Conservation (phyloP, 108 stramenopile species). For the Poteriospumella lacustris region DNA sequence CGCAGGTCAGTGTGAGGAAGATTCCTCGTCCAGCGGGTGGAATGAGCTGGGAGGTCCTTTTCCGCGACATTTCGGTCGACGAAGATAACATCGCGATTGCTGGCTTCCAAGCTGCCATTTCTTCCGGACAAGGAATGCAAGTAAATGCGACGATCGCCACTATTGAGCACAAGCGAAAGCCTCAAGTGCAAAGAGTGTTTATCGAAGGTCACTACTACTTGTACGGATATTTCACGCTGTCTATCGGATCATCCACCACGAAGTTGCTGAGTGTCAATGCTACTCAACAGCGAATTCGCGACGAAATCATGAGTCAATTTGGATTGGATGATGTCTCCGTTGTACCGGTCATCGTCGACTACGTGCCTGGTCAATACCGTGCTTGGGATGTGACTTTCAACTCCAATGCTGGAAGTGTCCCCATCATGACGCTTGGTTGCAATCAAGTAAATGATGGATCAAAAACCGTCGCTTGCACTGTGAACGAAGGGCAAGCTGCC, state of each 20-base stretch:
- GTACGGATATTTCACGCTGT: conserved; percentile 5
- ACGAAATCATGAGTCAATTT: neutral
- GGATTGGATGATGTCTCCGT: conserved; percentile 5
- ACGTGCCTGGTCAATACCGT: conserved; percentile 12
- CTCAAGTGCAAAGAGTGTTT: conserved; percentile 3
- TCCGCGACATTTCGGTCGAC: no score
- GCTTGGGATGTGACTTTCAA: conserved; percentile 21
- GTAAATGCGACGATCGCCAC: no score
- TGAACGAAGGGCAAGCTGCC: neutral
- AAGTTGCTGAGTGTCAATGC: neutral
- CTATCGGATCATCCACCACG: neutral
- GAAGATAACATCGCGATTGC: no score
- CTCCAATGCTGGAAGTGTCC: conserved; percentile 16
- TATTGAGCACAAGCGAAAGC: no score
- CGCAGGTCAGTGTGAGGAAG: no score
- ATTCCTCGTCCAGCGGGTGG: no score
- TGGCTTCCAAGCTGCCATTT: no score
- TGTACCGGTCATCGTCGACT: neutral
- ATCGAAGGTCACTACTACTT: neutral
- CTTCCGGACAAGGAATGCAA: no score
- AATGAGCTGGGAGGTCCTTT: no score
- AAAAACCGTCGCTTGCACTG: neutral
- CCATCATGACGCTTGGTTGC: neutral
- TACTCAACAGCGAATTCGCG: neutral
- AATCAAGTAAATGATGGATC: neutral